Base-by-base conservation (phyloP, 352 stramenopile species). In the Phytophthora nicotianae region DNA sequence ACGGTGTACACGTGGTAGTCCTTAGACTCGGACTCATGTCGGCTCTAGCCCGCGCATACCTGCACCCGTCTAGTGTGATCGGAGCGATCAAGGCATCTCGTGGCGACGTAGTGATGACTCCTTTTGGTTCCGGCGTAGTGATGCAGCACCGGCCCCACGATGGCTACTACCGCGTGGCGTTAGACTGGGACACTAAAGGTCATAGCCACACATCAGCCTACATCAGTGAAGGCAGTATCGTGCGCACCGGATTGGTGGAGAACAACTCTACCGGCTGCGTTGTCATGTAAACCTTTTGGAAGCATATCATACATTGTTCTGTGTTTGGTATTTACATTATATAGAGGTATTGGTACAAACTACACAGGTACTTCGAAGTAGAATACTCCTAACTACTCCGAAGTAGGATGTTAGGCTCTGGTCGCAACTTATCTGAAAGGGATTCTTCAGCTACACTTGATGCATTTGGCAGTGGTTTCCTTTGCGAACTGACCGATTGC, bases 101-200 rank as follows among this genome's bases (percentile, higher is more conserved):
- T n/a, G 86, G 86, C 8, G 86, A 95, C 49, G 59, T 92, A 4
- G 86, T 95, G 5, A 71, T 73, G 60, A 95, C 86, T n/a, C 84
- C 86, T 13, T 95, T 81, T 56, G 86, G 84, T 40, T 82, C 72
- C 16, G 86, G 86, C 23, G 72, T 91, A 17, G 83, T 95, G 50
- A 73, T 93, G 38, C 66, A 70, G 37, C 91, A 88, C 69, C 83
- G 84, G 4, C 63, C 63, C 0, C 37, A 72, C 14, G 82, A 94
- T 57, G 71, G 69, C 20, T 85, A 87, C 56, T 95, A 91, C 51
- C 77, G 75, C 41, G 74, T 95, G 29, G 83, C 82, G 3, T 65
- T 92, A 16, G 75, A 92, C 45, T 92, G 82, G 81, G 77, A 82
- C 53, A 68, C 75, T 7, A 75, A 74, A 32, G 73, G 77, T 9